Base-by-base conservation (phyloP, 225 moss, liverwort and hornwort species). In the Thuidium tamariscinum region DNA sequence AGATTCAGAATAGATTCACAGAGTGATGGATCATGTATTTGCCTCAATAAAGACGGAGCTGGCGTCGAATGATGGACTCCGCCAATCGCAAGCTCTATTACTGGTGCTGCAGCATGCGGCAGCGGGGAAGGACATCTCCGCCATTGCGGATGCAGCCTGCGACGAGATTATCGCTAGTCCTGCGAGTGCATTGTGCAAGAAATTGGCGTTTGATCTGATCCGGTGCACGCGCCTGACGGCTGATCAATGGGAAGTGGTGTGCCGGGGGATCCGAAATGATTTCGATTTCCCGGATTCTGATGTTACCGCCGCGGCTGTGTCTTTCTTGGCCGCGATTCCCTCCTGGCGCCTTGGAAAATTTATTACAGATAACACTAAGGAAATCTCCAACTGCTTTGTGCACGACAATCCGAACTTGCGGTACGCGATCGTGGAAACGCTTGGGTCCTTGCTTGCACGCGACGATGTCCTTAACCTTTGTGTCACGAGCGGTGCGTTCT, bases 241-340 rank as follows among this genome's bases (percentile, higher is more conserved):
- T 55, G 96, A 98, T 89, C 96, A 96, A 77, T 98, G 98, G 98
- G 98, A 98, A 90, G 92, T 95, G 23, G 96, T 98, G 44, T 98
- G 96, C 86, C 87, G 92, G 54, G 96, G 95, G 74, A 96, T 98
- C 77, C 92, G 92, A 78, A 96, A 93, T 61, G 96, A 98, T 73
- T 98, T 96, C 52, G 95, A 95, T 63, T 98, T 98, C 61, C 94
- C 95, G 64, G 98, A 98, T 82, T 93, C 95, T 4, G 96, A 98
- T 89, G 98, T 98, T 27, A 98, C 96, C 23, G 96, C 96, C 27
- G 98, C 98, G 17, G 98, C 96, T 10, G 95, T 96, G 71, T 98
- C 98, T 69, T 96, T 96, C 46, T 84, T 96, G 82, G 93, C 98
- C 9, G 96, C 98, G 41, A 95, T 98, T 70, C 98, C 98, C 27